Evolutionary conservation across 2,329 filamentous ascomycete genomes (phyloP).

Genomic region (Colletotrichum magnum): DNA sequence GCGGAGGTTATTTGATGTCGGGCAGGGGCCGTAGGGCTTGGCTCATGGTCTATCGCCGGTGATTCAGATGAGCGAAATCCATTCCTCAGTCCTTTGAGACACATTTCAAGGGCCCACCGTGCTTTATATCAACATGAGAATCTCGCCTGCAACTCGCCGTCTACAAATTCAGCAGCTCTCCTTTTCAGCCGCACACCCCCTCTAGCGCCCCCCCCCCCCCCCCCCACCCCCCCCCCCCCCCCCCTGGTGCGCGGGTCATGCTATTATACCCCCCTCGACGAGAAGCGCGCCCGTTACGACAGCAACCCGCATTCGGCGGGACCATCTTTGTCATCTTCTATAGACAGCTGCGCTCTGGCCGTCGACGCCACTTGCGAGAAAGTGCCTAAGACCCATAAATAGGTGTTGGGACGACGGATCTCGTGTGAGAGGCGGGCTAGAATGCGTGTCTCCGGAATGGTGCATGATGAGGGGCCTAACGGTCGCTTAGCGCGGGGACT

Average conservation of each 20-base stretch:
- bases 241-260: neutral
- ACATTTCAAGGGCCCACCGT: too few species aligned
- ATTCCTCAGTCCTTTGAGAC: neutral
- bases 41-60: too few species aligned
- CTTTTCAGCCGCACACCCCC: neutral
- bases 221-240: too few species aligned
- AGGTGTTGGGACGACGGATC: too few species aligned
- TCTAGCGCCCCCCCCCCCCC: too few species aligned
- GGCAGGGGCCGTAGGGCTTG: too few species aligned
- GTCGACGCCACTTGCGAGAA: neutral
- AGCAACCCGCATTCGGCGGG: neutral
- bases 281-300: neutral
- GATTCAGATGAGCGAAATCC: neutral
- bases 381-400: neutral
- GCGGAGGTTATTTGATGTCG: too few species aligned
- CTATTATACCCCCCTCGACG: neutral
- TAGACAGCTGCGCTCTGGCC: neutral
- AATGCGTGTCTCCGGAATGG: neutral
- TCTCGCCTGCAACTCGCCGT: neutral
- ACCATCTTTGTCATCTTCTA: neutral
- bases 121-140: too few species aligned
- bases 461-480: neutral
- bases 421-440: neutral
- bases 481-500: neutral
- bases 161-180: neutral